phyloP scores from a whole-genome alignment of 2,329 filamentous ascomycete species.

The Neofusicoccum parvum region DNA sequence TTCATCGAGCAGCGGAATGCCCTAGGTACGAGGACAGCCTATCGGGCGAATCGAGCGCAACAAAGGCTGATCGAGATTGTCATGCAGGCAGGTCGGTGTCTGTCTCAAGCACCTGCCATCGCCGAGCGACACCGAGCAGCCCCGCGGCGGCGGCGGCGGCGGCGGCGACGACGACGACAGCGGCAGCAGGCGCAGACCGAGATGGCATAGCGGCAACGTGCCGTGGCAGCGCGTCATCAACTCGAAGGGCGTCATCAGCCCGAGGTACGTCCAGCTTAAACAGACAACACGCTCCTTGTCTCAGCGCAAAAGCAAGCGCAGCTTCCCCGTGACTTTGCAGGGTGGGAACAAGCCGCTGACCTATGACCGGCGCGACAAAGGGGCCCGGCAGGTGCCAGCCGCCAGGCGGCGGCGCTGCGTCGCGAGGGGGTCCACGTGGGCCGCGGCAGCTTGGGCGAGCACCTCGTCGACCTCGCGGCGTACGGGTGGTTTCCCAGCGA shows the following conservation, averaged over 20 bases:
- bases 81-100: constrained; percentile 76
- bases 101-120: constrained; percentile 83
- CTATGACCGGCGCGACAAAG: constrained; percentile 30
- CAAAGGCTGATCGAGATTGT: constrained; percentile 21
- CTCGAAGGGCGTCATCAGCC: constrained; percentile 81
- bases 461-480: constrained; percentile 46
- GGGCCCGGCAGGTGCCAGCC: constrained; percentile 47
- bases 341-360: not conserved
- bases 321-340: constrained; percentile 1
- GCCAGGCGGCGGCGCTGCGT: constrained; percentile 50
- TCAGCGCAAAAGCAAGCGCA: constrained; percentile 8
- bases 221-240: constrained; percentile 96
- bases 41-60: not conserved
- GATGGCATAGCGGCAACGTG: constrained; percentile 75
- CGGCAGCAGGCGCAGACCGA: constrained; percentile 42
- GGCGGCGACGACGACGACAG: constrained; percentile 30
- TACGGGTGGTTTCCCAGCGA: constrained; percentile 57
- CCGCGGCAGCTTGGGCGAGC: constrained; percentile 50
- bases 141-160: not conserved
- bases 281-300: constrained; percentile 10
- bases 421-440: constrained; percentile 52
- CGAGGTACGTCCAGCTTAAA: constrained; percentile 61
- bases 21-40: constrained; percentile 38
- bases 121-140: constrained; percentile 28
- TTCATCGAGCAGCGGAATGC: constrained; percentile 44